Evolutionary conservation across 495 filamentous ascomycete genomes (phyloP).

Genomic region (Tirmania nivea): DNA sequence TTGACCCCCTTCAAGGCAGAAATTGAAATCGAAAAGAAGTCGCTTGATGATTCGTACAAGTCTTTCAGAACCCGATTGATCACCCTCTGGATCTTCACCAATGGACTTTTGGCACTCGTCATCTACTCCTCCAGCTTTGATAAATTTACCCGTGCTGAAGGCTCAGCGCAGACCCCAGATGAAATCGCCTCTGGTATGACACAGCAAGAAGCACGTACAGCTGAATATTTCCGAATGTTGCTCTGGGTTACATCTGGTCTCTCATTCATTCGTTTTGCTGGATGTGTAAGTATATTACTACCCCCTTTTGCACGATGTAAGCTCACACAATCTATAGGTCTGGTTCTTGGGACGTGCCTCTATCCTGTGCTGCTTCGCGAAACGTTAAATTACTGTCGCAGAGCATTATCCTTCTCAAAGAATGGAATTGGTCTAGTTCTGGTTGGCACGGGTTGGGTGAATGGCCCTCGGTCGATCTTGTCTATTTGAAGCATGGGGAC

Average conservation of each 20-base stretch:
- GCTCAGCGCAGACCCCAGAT: slow-evolving; percentile 22
- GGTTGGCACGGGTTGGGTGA: background rate
- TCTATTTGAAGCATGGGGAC: too few relatives aligned
- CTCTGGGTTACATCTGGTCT: slow-evolving; percentile 74
- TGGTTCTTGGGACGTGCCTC: slow-evolving; percentile 89
- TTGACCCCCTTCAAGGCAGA: slow-evolving; percentile 58
- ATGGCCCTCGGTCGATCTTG: too few relatives aligned
- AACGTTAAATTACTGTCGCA: slow-evolving; percentile 34
- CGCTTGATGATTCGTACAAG: slow-evolving; percentile 94
- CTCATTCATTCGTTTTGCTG: slow-evolving; percentile 68
- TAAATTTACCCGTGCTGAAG: slow-evolving; percentile 52
- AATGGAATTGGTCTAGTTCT: background rate
- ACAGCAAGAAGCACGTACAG: slow-evolving; percentile 45
- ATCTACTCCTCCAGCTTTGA: slow-evolving; percentile 75
- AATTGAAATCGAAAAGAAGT: slow-evolving; percentile 53
- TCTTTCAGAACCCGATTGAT: slow-evolving; percentile 91
- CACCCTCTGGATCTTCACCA: slow-evolving; percentile 85
- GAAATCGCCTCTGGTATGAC: slow-evolving; percentile 12
- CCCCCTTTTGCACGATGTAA: background rate
- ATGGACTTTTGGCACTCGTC: slow-evolving; percentile 62
- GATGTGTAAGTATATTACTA: slow-evolving; percentile 29
- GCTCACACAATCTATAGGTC: slow-evolving; percentile 13
- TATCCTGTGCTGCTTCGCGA: slow-evolving; percentile 82
- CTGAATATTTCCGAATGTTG: slow-evolving; percentile 75
- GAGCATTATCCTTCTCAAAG: too few relatives aligned